These are phyloP conservation scores for Cicer yamashitae DNA, from an alignment of 306 rosid species.

Conservation along the genomic window DNA sequence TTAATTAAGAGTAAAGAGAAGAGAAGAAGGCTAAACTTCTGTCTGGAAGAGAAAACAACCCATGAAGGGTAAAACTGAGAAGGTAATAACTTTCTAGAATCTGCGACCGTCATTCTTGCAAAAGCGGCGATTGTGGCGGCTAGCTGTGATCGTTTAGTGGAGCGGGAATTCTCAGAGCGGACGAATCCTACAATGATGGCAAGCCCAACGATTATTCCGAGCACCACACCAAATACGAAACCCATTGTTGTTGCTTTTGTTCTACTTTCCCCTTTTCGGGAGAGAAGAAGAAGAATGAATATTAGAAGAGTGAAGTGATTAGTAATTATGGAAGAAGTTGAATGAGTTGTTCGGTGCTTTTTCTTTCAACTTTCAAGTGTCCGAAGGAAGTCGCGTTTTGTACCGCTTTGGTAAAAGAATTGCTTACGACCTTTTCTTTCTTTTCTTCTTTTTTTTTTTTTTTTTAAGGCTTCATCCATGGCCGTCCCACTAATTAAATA, in stretches of 20 bases:
- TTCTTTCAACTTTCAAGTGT: background rate
- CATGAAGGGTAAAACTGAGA: slow-evolving; percentile 85
- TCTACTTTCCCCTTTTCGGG: background rate
- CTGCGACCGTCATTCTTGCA: slow-evolving; percentile 82
- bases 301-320: too few relatives aligned
- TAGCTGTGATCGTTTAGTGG: slow-evolving; percentile 69
- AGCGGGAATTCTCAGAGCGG: slow-evolving; percentile 68
- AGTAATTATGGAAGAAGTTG: slow-evolving; percentile 23
- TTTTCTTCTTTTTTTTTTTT: background rate
- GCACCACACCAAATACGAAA: slow-evolving; percentile 73
- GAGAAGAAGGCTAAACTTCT: slow-evolving; percentile 62
- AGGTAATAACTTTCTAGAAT: slow-evolving; percentile 88
- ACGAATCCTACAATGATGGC: slow-evolving; percentile 69
- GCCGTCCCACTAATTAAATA: background rate
- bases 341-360: slow-evolving; percentile 7
- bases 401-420: background rate
- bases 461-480: background rate
- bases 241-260: slow-evolving; percentile 53
- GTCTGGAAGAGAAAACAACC: slow-evolving; percentile 83
- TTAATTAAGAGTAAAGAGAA: background rate
- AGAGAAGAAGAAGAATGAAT: too few relatives aligned
- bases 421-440: background rate
- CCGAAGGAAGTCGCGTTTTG: background rate
- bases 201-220: slow-evolving; percentile 69
- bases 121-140: slow-evolving; percentile 82